phyloP scores from a whole-genome alignment of 345 rosid genomes.

The Hibiscus mutabilis region DNA sequence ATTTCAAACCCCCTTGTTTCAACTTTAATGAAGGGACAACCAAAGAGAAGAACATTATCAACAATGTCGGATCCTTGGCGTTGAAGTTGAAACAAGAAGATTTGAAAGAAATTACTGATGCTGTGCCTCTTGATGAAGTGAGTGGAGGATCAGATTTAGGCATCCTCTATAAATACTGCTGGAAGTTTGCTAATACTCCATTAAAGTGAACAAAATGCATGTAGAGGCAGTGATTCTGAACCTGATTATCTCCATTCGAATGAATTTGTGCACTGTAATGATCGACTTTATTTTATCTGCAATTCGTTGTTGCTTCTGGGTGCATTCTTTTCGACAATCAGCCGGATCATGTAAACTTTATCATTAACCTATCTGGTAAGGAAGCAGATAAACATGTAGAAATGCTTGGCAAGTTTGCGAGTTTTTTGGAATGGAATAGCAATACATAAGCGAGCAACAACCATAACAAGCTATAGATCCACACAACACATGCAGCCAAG shows the following conservation, averaged over 20 bases:
- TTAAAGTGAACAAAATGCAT: neutral
- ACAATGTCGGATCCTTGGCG: constrained; percentile 33
- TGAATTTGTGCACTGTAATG: neutral
- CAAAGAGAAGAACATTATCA: constrained; percentile 29
- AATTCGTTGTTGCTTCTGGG: too few species aligned
- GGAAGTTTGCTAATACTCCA: constrained; percentile 35
- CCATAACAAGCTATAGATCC: neutral
- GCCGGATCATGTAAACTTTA: neutral
- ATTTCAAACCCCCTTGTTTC: neutral
- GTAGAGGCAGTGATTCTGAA: neutral
- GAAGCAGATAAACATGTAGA: neutral
- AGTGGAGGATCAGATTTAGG: constrained; percentile 19
- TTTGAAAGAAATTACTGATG: constrained; percentile 31
- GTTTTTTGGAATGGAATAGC: neutral
- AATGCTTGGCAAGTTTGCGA: neutral
- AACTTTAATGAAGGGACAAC: constrained; percentile 32
- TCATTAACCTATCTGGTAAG: neutral
- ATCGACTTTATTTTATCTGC: neutral
- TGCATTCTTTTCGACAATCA: too few species aligned
- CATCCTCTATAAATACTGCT: constrained; percentile 3
- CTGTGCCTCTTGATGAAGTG: constrained; percentile 31
- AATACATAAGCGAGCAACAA: neutral
- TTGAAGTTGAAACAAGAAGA: constrained; percentile 26
- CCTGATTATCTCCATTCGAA: neutral
- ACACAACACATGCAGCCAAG: neutral